Evolutionary conservation across 1,139 yeast species (phyloP).

Genomic region (Scheffersomyces cryptocercus): DNA sequence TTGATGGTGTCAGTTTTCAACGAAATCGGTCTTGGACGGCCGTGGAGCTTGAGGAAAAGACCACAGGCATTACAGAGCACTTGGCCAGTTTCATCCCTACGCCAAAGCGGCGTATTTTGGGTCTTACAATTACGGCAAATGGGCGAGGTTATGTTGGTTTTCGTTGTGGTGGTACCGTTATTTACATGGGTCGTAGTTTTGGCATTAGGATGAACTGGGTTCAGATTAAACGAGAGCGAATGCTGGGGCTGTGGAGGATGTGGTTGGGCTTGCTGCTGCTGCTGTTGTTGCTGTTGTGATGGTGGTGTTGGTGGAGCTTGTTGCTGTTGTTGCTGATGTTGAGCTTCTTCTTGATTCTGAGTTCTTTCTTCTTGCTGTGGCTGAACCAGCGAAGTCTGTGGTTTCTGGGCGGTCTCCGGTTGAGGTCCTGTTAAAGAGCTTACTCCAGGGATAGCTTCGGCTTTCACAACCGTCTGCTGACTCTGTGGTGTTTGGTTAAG

Average conservation of each 20-base stretch:
- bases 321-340: constrained; percentile 1
- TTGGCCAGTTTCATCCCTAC: constrained; percentile 91
- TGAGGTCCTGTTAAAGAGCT: too few relatives aligned
- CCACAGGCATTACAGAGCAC: constrained; percentile 97
- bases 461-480: too few relatives aligned
- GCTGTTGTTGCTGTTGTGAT: constrained; percentile 3
- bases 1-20: constrained; percentile 90
- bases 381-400: too few relatives aligned
- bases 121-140: constrained; percentile 90
- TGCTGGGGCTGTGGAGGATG: constrained; percentile 3
- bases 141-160: constrained; percentile 59
- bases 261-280: constrained; percentile 2
- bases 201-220: constrained; percentile 28
- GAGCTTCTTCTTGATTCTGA: constrained; percentile 2
- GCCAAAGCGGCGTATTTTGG: constrained; percentile 92
- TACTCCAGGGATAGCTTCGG: too few relatives aligned
- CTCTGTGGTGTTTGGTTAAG: too few relatives aligned
- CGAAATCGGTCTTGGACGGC: constrained; percentile 88
- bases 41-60: constrained; percentile 83
- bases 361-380: background rate
- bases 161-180: constrained; percentile 48
- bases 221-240: constrained; percentile 8
- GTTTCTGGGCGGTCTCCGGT: too few relatives aligned
- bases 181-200: constrained; percentile 37
- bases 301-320: constrained; percentile 1